phyloP scores from a whole-genome alignment of 345 rosid genomes.

The Rhizophora apiculata region DNA sequence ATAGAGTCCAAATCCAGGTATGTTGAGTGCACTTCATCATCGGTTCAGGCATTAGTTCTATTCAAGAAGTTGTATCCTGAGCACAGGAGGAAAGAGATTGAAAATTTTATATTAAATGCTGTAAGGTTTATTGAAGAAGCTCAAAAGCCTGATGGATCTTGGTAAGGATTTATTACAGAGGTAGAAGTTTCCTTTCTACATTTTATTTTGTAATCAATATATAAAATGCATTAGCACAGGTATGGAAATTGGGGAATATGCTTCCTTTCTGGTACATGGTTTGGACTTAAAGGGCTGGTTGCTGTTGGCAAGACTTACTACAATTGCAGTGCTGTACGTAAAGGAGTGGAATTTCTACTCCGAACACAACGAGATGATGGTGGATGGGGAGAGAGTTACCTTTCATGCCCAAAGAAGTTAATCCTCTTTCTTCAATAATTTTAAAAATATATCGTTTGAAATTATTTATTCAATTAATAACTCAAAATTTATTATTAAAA shows the following conservation, averaged over 20 bases:
- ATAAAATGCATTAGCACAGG: conserved; percentile 7
- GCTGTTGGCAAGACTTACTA: conserved; percentile 27
- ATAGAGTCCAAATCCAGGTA: conserved; percentile 1
- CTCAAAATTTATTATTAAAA: too few species aligned
- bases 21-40: conserved; percentile 26
- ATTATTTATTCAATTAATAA: too few species aligned
- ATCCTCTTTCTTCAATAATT: not conserved
- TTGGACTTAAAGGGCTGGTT: conserved; percentile 17
- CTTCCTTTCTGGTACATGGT: conserved; percentile 22
- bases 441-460: too few species aligned
- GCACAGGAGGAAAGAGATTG: conserved; percentile 20
- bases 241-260: conserved; percentile 32
- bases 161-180: conserved; percentile 6
- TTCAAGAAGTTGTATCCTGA: conserved; percentile 22
- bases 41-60: conserved; percentile 13
- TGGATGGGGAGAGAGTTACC: conserved; percentile 30
- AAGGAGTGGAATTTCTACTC: conserved; percentile 22
- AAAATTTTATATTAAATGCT: conserved; percentile 13
- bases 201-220: not conserved
- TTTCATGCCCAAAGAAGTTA: conserved; percentile 23
- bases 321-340: conserved; percentile 6
- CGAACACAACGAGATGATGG: conserved; percentile 17
- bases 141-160: conserved; percentile 25
- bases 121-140: conserved; percentile 10
- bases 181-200: not conserved